A percentile compares a stretch with the other conserved stretches of the same genome.
phyloP scores from a whole-genome alignment of 345 rosid genomes.

The Odontarrhena argentea region DNA sequence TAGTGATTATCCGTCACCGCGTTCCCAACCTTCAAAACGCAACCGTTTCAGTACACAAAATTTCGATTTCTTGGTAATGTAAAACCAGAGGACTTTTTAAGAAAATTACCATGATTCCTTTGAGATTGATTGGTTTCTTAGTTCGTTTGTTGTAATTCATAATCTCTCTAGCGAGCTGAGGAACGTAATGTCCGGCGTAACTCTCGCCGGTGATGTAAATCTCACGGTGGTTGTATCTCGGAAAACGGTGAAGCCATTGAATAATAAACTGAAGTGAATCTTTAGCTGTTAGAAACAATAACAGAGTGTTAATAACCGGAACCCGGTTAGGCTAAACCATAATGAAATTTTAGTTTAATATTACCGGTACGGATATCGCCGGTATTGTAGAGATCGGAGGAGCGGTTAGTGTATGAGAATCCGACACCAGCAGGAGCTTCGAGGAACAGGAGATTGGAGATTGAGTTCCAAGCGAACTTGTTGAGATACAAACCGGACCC shows the following conservation, averaged over 20 bases:
- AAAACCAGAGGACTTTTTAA: slow-evolving; percentile 17
- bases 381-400: slow-evolving; percentile 76
- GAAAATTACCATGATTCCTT: slow-evolving; percentile 75
- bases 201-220: slow-evolving; percentile 89
- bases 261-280: slow-evolving; percentile 82
- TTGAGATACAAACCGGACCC: slow-evolving; percentile 79
- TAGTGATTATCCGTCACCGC: slow-evolving; percentile 94
- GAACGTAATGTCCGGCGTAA: slow-evolving; percentile 99
- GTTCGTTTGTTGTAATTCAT: slow-evolving; percentile 60
- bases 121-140: slow-evolving; percentile 67
- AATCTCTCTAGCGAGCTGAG: slow-evolving; percentile 82
- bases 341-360: not conserved
- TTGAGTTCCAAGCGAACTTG: slow-evolving; percentile 89
- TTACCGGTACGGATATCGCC: slow-evolving; percentile 89
- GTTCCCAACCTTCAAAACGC: slow-evolving; percentile 74
- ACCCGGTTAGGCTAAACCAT: not conserved
- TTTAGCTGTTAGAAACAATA: slow-evolving; percentile 53
- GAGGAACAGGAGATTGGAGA: slow-evolving; percentile 85
- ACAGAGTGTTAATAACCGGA: not conserved
- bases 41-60: not conserved
- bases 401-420: slow-evolving; percentile 88
- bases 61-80: not conserved
- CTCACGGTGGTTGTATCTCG: slow-evolving; percentile 75
- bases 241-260: slow-evolving; percentile 78
- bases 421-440: slow-evolving; percentile 99